Conservation (phyloP, 75 land plant genomes). For the Isoetes taiwanensis region DNA sequence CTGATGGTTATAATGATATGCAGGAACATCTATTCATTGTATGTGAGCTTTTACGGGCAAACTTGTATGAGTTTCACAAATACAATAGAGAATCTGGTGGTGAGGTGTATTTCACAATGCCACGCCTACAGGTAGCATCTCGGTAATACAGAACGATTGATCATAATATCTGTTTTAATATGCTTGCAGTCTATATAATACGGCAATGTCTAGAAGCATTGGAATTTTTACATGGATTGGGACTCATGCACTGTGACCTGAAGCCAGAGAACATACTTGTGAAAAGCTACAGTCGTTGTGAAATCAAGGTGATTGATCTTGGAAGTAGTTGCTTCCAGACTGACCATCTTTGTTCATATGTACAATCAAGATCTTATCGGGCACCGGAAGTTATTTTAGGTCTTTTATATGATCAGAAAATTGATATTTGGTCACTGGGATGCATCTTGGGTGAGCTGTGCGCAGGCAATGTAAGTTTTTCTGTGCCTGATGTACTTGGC, state of each 20-base stretch:
- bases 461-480: constrained; percentile 91
- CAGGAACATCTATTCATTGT: constrained; percentile 98
- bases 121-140: constrained; percentile 99
- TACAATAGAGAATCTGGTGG: constrained; percentile 99
- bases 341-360: constrained; percentile 98
- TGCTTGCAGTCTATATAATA: constrained; percentile 77
- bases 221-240: constrained; percentile 85
- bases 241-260: constrained; percentile 93
- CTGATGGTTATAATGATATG: too few species aligned
- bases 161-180: neutral
- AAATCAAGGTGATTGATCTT: constrained; percentile 95
- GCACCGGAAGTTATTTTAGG: constrained; percentile 99
- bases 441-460: constrained; percentile 99
- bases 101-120: constrained; percentile 99
- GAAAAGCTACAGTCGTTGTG: constrained; percentile 99
- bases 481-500: neutral
- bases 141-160: neutral
- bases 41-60: constrained; percentile 95
- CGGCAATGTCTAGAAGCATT: constrained; percentile 96
- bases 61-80: constrained; percentile 96
- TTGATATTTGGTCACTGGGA: constrained; percentile 98
- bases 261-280: constrained; percentile 98
- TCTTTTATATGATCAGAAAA: constrained; percentile 89
- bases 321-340: constrained; percentile 99
- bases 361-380: constrained; percentile 96